Base-by-base conservation (phyloP, 495 filamentous ascomycete genomes). In the Aspergillus saccharolyticus region DNA sequence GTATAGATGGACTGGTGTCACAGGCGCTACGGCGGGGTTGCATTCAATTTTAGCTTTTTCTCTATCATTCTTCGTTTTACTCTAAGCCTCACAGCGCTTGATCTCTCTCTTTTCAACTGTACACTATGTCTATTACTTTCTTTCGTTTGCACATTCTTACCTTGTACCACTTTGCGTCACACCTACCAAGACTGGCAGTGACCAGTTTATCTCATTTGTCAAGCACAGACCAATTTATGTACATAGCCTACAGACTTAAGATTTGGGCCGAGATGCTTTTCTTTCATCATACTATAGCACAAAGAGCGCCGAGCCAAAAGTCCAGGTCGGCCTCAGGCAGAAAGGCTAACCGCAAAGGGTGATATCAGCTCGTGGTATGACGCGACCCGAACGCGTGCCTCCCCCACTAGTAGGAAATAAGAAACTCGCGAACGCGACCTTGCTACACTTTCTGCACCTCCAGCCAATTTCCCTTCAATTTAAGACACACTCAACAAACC, bases 301-400 rank as follows among this genome's bases (percentile, higher is more conserved):
- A n/a, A n/a, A n/a, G n/a, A n/a, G n/a, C n/a, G n/a, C n/a, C n/a
- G n/a, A n/a, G n/a, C n/a, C n/a, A n/a, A n/a, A n/a, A n/a, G n/a
- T n/a, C n/a, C n/a, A n/a, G n/a, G n/a, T 10, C 6, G 44, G 63
- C 65, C 66, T 64, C 15, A 69, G 67, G 66, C 59, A 59, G 19
- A 3, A 46, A 53, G 43, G n/a, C 63, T 71, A 66, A 66, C 55
- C 71, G 56, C 30, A 63, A 71, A 44, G 46, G 70, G 64, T 63
- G 61, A 76, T 73, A 76, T 74, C 67, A 58, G 66, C 67, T 63
- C 69, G 61, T 68, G 64, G 64, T 66, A 67, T 59, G 63, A 62
- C 62, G 60, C 55, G 60, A 67, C 65, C 46, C 57, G 55, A 39
- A 61, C 51, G 57, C 67, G 63, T 64, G 70, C 67, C 65, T 69